phyloP scores from a whole-genome alignment of 441 rosid species.

The Brassica hybrid region DNA sequence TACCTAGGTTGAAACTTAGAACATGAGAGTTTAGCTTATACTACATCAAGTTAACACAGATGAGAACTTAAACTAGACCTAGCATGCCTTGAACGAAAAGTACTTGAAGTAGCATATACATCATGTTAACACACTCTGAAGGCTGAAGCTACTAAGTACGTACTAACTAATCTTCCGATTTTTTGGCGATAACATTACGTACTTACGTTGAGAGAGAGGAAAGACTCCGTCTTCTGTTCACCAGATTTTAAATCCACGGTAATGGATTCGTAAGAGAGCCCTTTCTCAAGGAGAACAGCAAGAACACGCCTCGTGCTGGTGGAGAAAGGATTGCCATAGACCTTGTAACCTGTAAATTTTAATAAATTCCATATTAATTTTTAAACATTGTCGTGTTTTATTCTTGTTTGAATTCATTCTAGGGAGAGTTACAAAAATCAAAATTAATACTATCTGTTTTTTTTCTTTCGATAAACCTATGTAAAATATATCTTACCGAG shows the following conservation, averaged over 20 bases:
- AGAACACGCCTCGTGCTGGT: slow-evolving; percentile 58
- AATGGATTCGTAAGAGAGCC: slow-evolving; percentile 54
- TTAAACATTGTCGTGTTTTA: too few species aligned
- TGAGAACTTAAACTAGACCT: neutral
- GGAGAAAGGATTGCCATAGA: slow-evolving; percentile 59
- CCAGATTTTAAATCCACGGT: slow-evolving; percentile 51
- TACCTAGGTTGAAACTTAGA: slow-evolving; percentile 1
- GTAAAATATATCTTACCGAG: slow-evolving; percentile 23
- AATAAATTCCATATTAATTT: neutral
- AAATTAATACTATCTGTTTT: neutral
- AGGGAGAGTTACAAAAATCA: neutral
- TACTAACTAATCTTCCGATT: neutral
- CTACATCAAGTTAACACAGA: neutral
- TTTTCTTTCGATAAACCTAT: neutral
- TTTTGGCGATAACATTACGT: too few species aligned
- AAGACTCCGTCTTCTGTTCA: slow-evolving; percentile 61
- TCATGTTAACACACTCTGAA: neutral
- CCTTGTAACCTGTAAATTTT: slow-evolving; percentile 39
- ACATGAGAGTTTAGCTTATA: neutral
- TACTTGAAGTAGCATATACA: too few species aligned
- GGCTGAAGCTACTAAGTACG: neutral
- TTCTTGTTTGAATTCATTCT: too few species aligned
- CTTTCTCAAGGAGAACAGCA: slow-evolving; percentile 66
- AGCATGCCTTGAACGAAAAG: neutral
- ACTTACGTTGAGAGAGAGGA: slow-evolving; percentile 62